Evolutionary conservation across 495 filamentous ascomycete species (phyloP), one percentile per base, ranked within the genome.

Genomic region (Penicillium cataractarum): DNA sequence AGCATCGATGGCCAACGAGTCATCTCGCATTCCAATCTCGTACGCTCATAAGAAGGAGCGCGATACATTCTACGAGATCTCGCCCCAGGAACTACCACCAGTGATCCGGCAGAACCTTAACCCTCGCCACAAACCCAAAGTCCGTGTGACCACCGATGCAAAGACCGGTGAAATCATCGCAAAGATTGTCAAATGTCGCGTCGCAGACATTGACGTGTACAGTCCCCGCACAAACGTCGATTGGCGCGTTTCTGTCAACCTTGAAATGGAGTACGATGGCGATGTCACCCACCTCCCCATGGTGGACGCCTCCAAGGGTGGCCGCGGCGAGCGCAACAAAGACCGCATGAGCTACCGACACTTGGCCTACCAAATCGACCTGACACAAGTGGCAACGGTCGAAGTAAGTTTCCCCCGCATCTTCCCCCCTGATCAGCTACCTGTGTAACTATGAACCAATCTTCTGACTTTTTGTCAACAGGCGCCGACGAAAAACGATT

Each of bases 341-440:
- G 92, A 97, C 78, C 82, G 93, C 29, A 78, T 97, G 76, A 93
- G 90, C 72, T 97, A 97, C 78, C 85, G 82, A 21, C 94, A 97
- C 71, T 77, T 89, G 49, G 86, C 82, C 22, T 97, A 95, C 71
- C 91, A 93, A 66, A 82, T 97, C 65, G 93, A 97, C 78, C 74
- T 97, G 39, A 97, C 93, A 0, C 92, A 96, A 71, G 93, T 97
- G 13, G 89, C 86, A 10, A 81, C 74, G 65, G 76, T 72, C 51
- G 83, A 85, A 58, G 87, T 91, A 78, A 77, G 84, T 82, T 56
- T 55, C 56, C 21, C 21, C 21, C 21, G 51, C 49, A 52, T 57
- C 53, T 57, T 13, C 19, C 49, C 21, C 39, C 22, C 50, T 52
- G 19, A 55, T 6, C 2, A 17, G 37, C 17, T 27, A 58, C 37